These are phyloP conservation scores for Trichomonas tenax DNA, from an alignment of 208 protist genomes.

Conservation along the genomic window DNA sequence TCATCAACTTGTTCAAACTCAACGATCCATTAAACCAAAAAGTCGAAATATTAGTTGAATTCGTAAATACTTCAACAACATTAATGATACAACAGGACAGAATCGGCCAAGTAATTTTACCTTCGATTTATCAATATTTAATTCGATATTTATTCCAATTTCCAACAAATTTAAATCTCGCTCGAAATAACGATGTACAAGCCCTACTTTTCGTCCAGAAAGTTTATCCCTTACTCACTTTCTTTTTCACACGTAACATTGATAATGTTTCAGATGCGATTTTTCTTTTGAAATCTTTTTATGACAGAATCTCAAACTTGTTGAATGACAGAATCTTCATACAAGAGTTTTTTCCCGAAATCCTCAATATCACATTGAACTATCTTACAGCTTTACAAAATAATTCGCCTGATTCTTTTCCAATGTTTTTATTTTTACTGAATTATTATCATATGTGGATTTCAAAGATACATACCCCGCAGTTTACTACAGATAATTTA, in stretches of 20 bases:
- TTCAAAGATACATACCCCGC: not conserved
- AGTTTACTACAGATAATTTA: not conserved
- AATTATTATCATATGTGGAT: not conserved
- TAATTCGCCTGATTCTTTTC: not conserved
- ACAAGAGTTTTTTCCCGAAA: not conserved
- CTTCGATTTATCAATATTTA: not conserved
- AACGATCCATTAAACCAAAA: not conserved
- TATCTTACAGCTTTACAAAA: not conserved
- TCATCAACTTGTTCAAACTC: not conserved
- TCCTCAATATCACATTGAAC: not conserved
- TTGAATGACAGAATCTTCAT: not conserved
- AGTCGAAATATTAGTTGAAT: not conserved
- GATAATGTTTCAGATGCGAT: not conserved
- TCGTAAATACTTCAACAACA: not conserved
- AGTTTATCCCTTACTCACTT: not conserved
- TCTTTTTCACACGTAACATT: not conserved
- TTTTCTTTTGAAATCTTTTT: not conserved
- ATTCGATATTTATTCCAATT: constrained; percentile 1
- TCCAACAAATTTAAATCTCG: not conserved
- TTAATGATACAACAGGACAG: not conserved
- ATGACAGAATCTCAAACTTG: not conserved
- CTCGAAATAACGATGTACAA: not conserved
- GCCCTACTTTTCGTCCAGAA: not conserved
- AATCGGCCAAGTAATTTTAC: not conserved
- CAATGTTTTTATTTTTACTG: not conserved